Percentiles rank a stretch among this genome's conserved stretches.
Conservation (phyloP, 2,329 filamentous ascomycete genomes). For the Leptographium radiaticola region DNA sequence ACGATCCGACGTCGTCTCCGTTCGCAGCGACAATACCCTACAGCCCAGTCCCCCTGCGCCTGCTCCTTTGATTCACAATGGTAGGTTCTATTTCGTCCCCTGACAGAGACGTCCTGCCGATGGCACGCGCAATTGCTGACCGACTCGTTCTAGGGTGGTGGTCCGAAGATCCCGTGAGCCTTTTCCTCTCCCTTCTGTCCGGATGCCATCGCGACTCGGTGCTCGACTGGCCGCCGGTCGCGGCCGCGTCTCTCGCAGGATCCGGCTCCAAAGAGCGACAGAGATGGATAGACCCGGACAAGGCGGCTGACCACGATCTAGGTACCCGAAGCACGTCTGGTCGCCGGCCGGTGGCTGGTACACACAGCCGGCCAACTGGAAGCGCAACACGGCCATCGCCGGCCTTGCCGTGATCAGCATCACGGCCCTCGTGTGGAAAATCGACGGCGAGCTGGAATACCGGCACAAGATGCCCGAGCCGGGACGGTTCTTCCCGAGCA, state of each 20-base stretch:
- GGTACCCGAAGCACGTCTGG: conserved; percentile 99
- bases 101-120: neutral
- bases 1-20: neutral
- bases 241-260: too few species aligned
- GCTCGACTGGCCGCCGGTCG: neutral
- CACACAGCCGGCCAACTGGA: conserved; percentile 89
- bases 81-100: neutral
- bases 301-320: conserved; percentile 21
- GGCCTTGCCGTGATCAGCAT: conserved; percentile 40
- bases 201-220: neutral
- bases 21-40: neutral
- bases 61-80: neutral
- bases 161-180: conserved; percentile 49
- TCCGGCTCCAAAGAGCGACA: neutral
- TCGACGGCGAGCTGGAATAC: conserved; percentile 61
- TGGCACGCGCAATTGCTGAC: conserved; percentile 24
- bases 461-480: conserved; percentile 68
- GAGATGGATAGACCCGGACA: neutral
- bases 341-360: conserved; percentile 98
- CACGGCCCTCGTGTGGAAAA: conserved; percentile 50
- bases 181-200: conserved; percentile 9
- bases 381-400: conserved; percentile 55
- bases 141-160: conserved; percentile 48
- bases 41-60: neutral
- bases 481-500: conserved; percentile 70